These are phyloP conservation scores for Acorus gramineus DNA, from an alignment of 106 monocot genomes.

Conservation along the genomic window DNA sequence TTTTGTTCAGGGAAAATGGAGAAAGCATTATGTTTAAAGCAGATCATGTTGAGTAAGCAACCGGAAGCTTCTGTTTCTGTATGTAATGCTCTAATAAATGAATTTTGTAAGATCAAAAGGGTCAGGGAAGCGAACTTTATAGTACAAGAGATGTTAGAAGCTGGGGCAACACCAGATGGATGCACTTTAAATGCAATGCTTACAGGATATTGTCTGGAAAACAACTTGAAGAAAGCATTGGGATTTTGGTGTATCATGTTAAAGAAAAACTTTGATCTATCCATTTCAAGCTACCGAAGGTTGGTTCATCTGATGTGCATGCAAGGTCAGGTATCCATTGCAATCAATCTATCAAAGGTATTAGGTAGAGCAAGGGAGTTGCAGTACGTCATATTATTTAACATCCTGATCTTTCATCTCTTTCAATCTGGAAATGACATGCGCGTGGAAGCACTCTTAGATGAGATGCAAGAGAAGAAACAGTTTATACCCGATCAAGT, in stretches of 20 bases:
- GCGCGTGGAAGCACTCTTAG: constrained; percentile 41
- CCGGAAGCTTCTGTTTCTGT: constrained; percentile 7
- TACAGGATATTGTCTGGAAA: constrained; percentile 28
- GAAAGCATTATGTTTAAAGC: constrained; percentile 32
- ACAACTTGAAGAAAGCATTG: constrained; percentile 28
- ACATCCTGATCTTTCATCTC: constrained; percentile 75
- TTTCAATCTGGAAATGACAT: constrained; percentile 36
- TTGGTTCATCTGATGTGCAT: constrained; percentile 33
- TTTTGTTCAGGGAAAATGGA: constrained; percentile 23
- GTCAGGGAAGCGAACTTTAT: constrained; percentile 24
- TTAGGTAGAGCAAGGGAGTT: constrained; percentile 10
- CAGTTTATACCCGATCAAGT: constrained; percentile 27
- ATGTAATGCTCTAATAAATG: constrained; percentile 25
- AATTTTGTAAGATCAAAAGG: constrained; percentile 33
- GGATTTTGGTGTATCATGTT: constrained; percentile 51
- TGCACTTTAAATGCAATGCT: constrained; percentile 47
- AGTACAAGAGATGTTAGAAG: constrained; percentile 40
- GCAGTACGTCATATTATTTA: constrained; percentile 23
- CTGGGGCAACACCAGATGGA: constrained; percentile 20
- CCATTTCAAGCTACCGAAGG: constrained; percentile 41
- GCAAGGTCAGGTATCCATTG: constrained; percentile 13
- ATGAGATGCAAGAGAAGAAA: constrained; percentile 37
- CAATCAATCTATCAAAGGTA: constrained; percentile 35
- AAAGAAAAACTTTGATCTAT: constrained; percentile 29
- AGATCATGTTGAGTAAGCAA: constrained; percentile 13